phyloP scores from a whole-genome alignment of 2,329 filamentous ascomycete species.

The Teratosphaeria pseudoeucalypti region DNA sequence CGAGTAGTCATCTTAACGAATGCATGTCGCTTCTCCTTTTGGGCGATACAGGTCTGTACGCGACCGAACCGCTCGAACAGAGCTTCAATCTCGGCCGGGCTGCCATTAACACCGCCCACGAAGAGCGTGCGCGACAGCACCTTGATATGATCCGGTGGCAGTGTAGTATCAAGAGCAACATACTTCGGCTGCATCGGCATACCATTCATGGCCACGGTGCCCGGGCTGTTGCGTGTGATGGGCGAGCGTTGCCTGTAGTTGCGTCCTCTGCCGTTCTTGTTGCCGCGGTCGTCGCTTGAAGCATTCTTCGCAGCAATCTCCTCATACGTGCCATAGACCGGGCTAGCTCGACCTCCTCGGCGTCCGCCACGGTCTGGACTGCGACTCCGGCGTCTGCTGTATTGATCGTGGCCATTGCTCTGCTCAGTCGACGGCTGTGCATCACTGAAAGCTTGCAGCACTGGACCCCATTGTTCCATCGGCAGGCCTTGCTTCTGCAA shows the following conservation, averaged over 20 bases:
- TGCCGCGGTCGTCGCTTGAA: constrained; percentile 25
- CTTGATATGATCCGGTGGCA: constrained; percentile 73
- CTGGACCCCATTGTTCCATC: constrained; percentile 61
- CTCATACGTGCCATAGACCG: constrained; percentile 63
- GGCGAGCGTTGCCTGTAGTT: constrained; percentile 82
- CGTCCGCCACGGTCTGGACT: constrained; percentile 60
- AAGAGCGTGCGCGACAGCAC: constrained; percentile 92
- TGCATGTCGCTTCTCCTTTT: constrained; percentile 93
- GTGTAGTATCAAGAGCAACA: constrained; percentile 64
- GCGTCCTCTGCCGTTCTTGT: constrained; percentile 40
- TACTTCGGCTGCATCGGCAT: constrained; percentile 53
- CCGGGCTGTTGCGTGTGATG: constrained; percentile 52
- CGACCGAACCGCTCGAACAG: constrained; percentile 74
- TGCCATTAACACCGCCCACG: constrained; percentile 75
- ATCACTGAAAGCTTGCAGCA: constrained; percentile 40
- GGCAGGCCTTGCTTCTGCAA: constrained; percentile 66
- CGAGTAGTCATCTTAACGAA: constrained; percentile 98
- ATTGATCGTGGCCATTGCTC: constrained; percentile 5
- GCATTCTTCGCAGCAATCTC: constrained; percentile 24
- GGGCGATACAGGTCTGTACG: constrained; percentile 96
- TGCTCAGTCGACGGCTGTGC: constrained; percentile 13
- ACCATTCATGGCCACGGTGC: constrained; percentile 32
- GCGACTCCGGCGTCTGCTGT: constrained; percentile 50
- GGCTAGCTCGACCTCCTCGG: constrained; percentile 53
- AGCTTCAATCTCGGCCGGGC: constrained; percentile 68